Evolutionary conservation across 495 filamentous ascomycete genomes (phyloP).

Genomic region (Delitschia confertaspora): DNA sequence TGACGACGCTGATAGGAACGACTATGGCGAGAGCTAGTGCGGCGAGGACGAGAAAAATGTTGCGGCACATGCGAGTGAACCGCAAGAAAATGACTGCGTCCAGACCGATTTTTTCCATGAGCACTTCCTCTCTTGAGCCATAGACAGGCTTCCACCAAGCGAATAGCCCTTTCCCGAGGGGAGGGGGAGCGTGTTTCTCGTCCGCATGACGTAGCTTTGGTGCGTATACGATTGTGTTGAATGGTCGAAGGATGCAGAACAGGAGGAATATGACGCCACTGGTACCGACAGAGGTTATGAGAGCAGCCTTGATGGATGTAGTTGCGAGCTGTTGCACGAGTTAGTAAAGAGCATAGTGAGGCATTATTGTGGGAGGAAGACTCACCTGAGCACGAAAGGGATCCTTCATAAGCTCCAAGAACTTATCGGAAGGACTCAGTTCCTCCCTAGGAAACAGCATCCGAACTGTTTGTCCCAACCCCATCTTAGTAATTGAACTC

Average conservation of each 20-base stretch:
- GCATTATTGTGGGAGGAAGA: neutral
- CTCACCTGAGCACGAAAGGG: conserved; percentile 29
- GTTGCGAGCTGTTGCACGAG: neutral
- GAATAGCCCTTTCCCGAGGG: conserved; percentile 73
- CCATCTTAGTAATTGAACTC: too few species aligned
- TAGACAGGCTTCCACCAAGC: conserved; percentile 76
- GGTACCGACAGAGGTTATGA: conserved; percentile 72
- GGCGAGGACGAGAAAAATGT: conserved; percentile 68
- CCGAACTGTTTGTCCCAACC: too few species aligned
- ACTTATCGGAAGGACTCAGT: conserved; percentile 25
- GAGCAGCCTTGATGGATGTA: conserved; percentile 60
- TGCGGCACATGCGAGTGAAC: conserved; percentile 83
- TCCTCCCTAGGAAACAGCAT: conserved; percentile 5
- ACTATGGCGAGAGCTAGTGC: conserved; percentile 69
- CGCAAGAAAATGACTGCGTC: conserved; percentile 87
- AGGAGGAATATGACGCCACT: conserved; percentile 52
- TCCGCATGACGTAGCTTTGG: conserved; percentile 91
- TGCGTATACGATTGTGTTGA: conserved; percentile 84
- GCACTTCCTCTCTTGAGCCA: conserved; percentile 60
- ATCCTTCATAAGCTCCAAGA: conserved; percentile 31
- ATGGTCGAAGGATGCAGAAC: conserved; percentile 85
- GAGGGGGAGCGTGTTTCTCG: conserved; percentile 86
- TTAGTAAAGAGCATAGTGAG: neutral
- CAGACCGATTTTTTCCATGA: conserved; percentile 73
- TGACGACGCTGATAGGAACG: conserved; percentile 70